Conservation (phyloP, 768 basidiomycete genomes). For the Tulasnella sp. region DNA sequence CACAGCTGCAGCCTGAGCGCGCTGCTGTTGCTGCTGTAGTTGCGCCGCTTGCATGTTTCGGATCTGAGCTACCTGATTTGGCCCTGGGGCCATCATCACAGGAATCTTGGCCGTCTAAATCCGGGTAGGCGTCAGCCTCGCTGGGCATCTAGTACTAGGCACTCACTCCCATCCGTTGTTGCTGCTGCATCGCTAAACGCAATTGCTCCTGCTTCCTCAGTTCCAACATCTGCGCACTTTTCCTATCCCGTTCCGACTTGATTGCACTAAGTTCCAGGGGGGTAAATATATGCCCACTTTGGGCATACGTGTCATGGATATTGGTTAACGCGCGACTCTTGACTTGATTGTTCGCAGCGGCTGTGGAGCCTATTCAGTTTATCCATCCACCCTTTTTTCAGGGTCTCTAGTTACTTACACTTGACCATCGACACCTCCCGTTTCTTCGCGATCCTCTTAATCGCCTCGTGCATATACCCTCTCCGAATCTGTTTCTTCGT, state of each 20-base stretch:
- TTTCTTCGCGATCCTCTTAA: slow-evolving; percentile 18
- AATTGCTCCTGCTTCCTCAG: neutral
- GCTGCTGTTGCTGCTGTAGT: slow-evolving; percentile 12
- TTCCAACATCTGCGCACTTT: neutral
- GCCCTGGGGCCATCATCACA: slow-evolving; percentile 2
- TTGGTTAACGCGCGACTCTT: neutral
- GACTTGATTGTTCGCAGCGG: neutral
- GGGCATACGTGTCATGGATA: slow-evolving; percentile 15
- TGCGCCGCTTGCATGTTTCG: slow-evolving; percentile 10
- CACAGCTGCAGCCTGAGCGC: slow-evolving; percentile 6
- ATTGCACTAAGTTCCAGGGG: slow-evolving; percentile 6
- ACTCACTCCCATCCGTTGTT: neutral
- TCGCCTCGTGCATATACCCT: slow-evolving; percentile 19
- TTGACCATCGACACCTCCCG: slow-evolving; percentile 16
- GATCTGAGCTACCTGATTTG: slow-evolving; percentile 10
- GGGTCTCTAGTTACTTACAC: neutral
- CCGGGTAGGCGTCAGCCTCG: neutral
- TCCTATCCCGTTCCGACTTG: slow-evolving; percentile 15
- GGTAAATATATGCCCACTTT: neutral
- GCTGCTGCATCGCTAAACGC: neutral
- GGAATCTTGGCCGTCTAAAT: neutral
- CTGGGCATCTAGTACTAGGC: neutral
- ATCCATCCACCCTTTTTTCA: neutral
- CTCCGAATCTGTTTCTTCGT: slow-evolving; percentile 13
- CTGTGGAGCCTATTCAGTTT: neutral